Evolutionary conservation across 176 grass and related monocot species (phyloP).

Genomic region (Bothriochloa decipiens): DNA sequence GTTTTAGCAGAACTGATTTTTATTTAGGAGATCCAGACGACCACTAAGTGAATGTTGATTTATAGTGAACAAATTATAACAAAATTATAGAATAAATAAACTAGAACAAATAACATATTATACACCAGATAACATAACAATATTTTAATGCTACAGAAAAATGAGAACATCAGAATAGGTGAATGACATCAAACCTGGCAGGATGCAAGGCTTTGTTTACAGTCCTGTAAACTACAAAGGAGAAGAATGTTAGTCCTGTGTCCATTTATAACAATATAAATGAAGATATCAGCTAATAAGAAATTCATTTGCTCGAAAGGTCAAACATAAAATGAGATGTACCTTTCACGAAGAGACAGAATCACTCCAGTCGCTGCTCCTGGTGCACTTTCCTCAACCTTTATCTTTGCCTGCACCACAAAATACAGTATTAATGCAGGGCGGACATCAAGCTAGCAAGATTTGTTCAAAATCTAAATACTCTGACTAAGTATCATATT

Average conservation of each 20-base stretch:
- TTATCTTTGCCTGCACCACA: slow-evolving; percentile 70
- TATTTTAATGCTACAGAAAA: slow-evolving; percentile 17
- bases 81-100: slow-evolving; percentile 11
- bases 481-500: background rate
- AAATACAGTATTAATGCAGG: slow-evolving; percentile 11
- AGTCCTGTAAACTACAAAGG: slow-evolving; percentile 82
- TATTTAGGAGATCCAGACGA: background rate
- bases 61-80: background rate
- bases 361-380: slow-evolving; percentile 98
- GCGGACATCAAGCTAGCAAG: background rate
- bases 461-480: background rate
- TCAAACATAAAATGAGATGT: slow-evolving; percentile 20
- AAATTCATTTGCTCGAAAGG: slow-evolving; percentile 22
- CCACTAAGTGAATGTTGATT: background rate
- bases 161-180: slow-evolving; percentile 12
- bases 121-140: background rate
- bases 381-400: slow-evolving; percentile 86
- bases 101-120: slow-evolving; percentile 5
- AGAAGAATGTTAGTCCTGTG: slow-evolving; percentile 29
- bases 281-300: slow-evolving; percentile 1
- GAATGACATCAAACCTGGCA: slow-evolving; percentile 64
- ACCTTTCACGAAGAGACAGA: slow-evolving; percentile 96
- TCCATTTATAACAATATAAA: slow-evolving; percentile 19
- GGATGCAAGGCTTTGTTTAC: slow-evolving; percentile 82
- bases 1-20: background rate